phyloP scores from a whole-genome alignment of 2,329 filamentous ascomycete genomes.

The Calcarisporium arbuscula region DNA sequence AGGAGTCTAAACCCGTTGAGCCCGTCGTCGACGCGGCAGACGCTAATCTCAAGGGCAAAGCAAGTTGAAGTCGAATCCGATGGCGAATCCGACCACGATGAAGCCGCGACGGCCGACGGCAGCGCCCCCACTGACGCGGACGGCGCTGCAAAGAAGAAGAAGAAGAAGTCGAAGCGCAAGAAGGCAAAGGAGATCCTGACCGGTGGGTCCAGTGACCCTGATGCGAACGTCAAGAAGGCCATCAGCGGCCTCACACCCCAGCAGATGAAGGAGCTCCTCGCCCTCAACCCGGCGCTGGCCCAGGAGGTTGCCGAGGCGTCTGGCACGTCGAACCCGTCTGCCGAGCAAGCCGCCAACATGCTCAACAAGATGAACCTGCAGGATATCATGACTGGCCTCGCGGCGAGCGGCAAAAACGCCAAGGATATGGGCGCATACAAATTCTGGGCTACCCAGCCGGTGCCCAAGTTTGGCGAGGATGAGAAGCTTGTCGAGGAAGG shows the following conservation, averaged over 20 bases:
- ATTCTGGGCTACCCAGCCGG: conserved; percentile 97
- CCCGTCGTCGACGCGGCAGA: conserved; percentile 42
- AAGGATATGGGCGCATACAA: conserved; percentile 98
- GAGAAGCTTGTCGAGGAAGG: conserved; percentile 61
- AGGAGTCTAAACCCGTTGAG: conserved; percentile 59
- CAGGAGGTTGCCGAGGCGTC: conserved; percentile 42
- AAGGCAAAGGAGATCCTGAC: conserved; percentile 46
- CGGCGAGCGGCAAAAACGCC: conserved; percentile 75
- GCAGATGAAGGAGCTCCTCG: conserved; percentile 60
- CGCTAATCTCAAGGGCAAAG: conserved; percentile 39
- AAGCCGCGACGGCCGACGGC: conserved; percentile 29
- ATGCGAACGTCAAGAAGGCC: conserved; percentile 41
- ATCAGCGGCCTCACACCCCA: conserved; percentile 47
- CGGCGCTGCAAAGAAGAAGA: conserved; percentile 45
- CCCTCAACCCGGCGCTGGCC: conserved; percentile 66
- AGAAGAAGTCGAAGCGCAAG: conserved; percentile 60
- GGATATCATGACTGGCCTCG: conserved; percentile 68
- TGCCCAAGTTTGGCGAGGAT: conserved; percentile 70
- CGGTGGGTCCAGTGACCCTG: conserved; percentile 24
- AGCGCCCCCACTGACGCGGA: conserved; percentile 19
- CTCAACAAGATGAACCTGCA: conserved; percentile 60
- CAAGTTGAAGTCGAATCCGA: conserved; percentile 37
- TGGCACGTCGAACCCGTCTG: conserved; percentile 27
- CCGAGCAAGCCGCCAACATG: conserved; percentile 41
- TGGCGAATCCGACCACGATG: conserved; percentile 37